Evolutionary conservation across 495 filamentous ascomycete genomes (phyloP).

Genomic region (Cercophora scortea): DNA sequence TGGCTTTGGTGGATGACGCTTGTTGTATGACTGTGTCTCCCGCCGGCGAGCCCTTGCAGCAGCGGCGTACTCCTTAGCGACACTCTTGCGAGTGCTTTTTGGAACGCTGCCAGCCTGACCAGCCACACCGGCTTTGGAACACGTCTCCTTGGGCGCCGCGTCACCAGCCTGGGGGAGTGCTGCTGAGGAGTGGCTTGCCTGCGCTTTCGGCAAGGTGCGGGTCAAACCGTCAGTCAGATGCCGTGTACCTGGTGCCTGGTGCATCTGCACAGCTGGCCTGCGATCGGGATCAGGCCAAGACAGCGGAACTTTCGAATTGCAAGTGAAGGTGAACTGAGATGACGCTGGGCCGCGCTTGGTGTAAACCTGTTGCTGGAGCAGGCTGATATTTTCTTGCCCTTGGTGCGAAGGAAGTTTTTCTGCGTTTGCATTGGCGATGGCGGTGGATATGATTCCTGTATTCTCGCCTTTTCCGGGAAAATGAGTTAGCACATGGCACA

Average conservation of each 20-base stretch:
- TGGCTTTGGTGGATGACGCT: conserved; percentile 61
- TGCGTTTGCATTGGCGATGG: conserved; percentile 86
- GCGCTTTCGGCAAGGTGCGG: conserved; percentile 4
- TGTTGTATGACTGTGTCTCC: conserved; percentile 50
- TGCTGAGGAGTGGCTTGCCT: conserved; percentile 1
- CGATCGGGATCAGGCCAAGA: conserved; percentile 52
- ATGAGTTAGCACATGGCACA: not conserved
- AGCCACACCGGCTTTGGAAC: not conserved
- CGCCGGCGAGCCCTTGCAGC: conserved; percentile 32
- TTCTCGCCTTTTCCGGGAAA: conserved; percentile 30
- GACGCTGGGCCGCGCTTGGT: conserved; percentile 55
- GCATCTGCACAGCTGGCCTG: conserved; percentile 2
- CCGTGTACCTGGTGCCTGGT: conserved; percentile 1
- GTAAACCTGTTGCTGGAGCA: conserved; percentile 61
- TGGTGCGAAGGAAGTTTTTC: conserved; percentile 56
- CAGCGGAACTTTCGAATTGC: conserved; percentile 49
- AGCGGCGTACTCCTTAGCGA: conserved; percentile 11
- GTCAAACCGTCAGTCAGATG: conserved; percentile 12
- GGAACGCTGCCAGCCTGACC: conserved; percentile 2
- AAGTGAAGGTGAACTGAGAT: conserved; percentile 88
- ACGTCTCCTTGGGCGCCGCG: conserved; percentile 4
- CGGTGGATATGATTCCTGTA: conserved; percentile 75
- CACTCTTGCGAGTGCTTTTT: conserved; percentile 14
- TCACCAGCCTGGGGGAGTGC: conserved; percentile 1
- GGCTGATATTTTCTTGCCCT: conserved; percentile 66